These are phyloP conservation scores for Candolleomyces eurysporus DNA, from an alignment of 768 basidiomycete genomes.

Conservation along the genomic window DNA sequence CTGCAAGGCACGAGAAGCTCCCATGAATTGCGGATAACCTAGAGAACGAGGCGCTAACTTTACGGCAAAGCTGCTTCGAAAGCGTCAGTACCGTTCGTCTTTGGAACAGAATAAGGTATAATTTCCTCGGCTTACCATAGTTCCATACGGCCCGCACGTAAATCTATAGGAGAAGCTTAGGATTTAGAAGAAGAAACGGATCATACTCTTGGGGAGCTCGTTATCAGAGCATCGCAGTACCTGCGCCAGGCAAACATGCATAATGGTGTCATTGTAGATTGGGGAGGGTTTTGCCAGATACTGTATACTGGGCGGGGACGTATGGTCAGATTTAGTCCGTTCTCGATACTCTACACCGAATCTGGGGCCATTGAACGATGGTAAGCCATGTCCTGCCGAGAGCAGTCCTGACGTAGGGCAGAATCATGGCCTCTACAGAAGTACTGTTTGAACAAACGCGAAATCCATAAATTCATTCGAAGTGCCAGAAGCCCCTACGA, in stretches of 20 bases:
- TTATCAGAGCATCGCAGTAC: too few species aligned
- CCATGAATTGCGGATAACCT: constrained; percentile 1
- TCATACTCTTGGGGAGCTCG: too few species aligned
- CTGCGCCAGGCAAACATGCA: too few species aligned
- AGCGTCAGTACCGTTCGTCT: background rate
- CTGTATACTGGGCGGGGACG: too few species aligned
- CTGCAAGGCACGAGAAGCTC: constrained; percentile 2
- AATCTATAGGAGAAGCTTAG: background rate
- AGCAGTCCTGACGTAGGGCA: background rate
- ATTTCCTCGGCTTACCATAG: background rate
- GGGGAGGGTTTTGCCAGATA: too few species aligned
- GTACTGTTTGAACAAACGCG: background rate
- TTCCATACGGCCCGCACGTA: background rate
- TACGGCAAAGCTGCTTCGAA: background rate
- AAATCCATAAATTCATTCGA: too few species aligned
- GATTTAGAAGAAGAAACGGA: background rate
- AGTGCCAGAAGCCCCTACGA: background rate
- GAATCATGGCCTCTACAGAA: background rate
- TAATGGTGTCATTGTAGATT: too few species aligned
- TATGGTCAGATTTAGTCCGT: too few species aligned
- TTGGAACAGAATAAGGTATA: background rate
- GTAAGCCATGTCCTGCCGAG: too few species aligned
- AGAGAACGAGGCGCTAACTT: background rate
- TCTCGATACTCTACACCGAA: too few species aligned
- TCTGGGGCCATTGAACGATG: too few species aligned